Base-by-base conservation (phyloP, 495 filamentous ascomycete species). In the Penicillium alfredii region DNA sequence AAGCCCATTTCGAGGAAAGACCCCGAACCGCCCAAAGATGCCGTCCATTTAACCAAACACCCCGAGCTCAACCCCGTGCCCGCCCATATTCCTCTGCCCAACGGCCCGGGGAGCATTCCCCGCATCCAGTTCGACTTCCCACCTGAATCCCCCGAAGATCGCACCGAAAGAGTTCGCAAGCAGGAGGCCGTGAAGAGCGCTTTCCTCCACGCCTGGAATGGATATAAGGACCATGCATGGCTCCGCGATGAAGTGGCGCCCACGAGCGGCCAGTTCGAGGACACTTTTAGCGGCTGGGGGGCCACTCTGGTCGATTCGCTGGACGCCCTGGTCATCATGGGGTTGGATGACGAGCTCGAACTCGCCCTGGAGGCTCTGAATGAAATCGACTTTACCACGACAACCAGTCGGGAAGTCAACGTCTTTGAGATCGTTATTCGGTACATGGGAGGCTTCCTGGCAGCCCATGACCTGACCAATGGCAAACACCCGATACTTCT, bases 371-470 rank as follows among this genome's bases (percentile, higher is more conserved):
- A 61, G 14, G 74, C 72, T 12, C 52, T 74, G 19, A 54, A 69
- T 2, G 47, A 62, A 8, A 77, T 82, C 25, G 74, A 81, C 38
- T 78, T 81, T 33, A 66, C 56, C 1, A 67, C 61, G 0, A 66
- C 68, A 0, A 56, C 63, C 8, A 55, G 55, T 16, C 67, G 61
- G 7, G 72, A 55, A 5, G 82, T 93, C 27, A 86, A 84, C 27
- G 74, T 94, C 7, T 94, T 93, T 39, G 88, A 95, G 61, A 90
- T 85, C 3, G 86, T 81, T 11, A 95, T 93, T 52, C 74, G 88
- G 23, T 94, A 93, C 51, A 70, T 94, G 18, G 88, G 87, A 15
- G 88, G 88, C 3, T 68, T 95, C 31, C 47, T 95, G 25, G 86
- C 76, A 11, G 88, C 88, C 11, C 84, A 90, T 51, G 88, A 95